These are phyloP conservation scores for Taphrina flavorubra DNA, from an alignment of 1,139 yeast genomes.

Conservation along the genomic window DNA sequence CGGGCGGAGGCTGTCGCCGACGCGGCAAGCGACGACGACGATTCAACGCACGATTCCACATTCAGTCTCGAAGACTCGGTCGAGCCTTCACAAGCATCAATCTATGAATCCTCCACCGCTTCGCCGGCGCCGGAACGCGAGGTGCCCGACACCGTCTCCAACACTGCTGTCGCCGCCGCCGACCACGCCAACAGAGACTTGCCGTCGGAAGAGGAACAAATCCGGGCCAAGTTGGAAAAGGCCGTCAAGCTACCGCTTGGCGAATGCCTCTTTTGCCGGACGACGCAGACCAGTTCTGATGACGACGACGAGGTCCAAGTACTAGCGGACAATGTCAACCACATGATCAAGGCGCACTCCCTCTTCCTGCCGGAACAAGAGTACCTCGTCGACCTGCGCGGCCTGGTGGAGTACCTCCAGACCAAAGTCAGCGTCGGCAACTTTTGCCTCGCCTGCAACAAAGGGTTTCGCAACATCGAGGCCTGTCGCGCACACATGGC, in stretches of 20 bases:
- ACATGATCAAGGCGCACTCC: constrained; percentile 81
- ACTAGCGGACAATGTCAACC: constrained; percentile 71
- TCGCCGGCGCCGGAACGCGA: constrained; percentile 27
- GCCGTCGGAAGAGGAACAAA: constrained; percentile 49
- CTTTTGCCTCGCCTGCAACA: constrained; percentile 80
- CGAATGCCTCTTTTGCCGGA: constrained; percentile 37
- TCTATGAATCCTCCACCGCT: constrained; percentile 60
- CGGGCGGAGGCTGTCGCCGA: constrained; percentile 39
- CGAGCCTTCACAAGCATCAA: constrained; percentile 67
- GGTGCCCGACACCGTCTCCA: not conserved
- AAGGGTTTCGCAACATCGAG: constrained; percentile 80
- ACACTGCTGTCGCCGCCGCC: not conserved
- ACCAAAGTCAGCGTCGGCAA: constrained; percentile 86
- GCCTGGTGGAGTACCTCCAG: constrained; percentile 73
- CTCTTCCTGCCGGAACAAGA: constrained; percentile 82
- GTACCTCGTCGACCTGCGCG: constrained; percentile 70
- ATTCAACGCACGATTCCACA: constrained; percentile 50
- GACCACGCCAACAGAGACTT: not conserved
- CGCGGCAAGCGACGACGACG: constrained; percentile 45
- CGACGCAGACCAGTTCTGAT: constrained; percentile 47
- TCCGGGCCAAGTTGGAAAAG: constrained; percentile 50
- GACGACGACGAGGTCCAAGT: constrained; percentile 51
- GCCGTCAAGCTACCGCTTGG: constrained; percentile 34
- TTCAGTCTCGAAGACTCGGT: constrained; percentile 63
- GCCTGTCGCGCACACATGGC: constrained; percentile 90